Percentiles rank a stretch among this genome's conserved stretches.
Evolutionary conservation across 2,329 filamentous ascomycete genomes (phyloP).

Genomic region (Zopfia rhizophila): DNA sequence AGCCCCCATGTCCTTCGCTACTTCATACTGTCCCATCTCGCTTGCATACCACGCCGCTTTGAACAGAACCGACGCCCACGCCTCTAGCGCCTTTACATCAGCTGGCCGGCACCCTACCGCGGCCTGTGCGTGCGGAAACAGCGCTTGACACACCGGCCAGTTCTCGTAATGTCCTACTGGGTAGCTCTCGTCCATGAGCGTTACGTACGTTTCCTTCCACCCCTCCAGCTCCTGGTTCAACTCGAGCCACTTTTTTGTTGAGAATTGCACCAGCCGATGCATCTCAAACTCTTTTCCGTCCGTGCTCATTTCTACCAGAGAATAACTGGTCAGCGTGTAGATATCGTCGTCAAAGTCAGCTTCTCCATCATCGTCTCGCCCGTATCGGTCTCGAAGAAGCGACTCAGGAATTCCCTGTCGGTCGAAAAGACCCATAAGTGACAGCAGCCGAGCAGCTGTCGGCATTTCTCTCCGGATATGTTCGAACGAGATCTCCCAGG

Average conservation of each 20-base stretch:
- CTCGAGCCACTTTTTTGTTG: slow-evolving; percentile 31
- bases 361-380: neutral
- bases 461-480: slow-evolving; percentile 40
- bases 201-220: slow-evolving; percentile 39
- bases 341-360: slow-evolving; percentile 31
- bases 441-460: slow-evolving; percentile 54
- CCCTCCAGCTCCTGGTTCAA: slow-evolving; percentile 29
- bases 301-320: slow-evolving; percentile 18
- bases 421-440: slow-evolving; percentile 60
- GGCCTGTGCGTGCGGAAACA: slow-evolving; percentile 39
- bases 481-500: slow-evolving; percentile 42
- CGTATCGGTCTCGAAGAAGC: slow-evolving; percentile 10
- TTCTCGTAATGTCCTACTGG: slow-evolving; percentile 35
- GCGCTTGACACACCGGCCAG: slow-evolving; percentile 36
- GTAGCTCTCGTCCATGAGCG: slow-evolving; percentile 29
- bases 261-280: slow-evolving; percentile 32
- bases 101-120: neutral
- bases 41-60: slow-evolving; percentile 3
- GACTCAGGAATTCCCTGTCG: slow-evolving; percentile 51
- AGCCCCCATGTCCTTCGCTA: no score
- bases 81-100: neutral
- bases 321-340: slow-evolving; percentile 23
- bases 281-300: slow-evolving; percentile 27
- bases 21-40: neutral
- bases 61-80: neutral